Evolutionary conservation across 768 basidiomycete genomes (phyloP), one percentile per base, ranked within the genome.

Genomic region (Imleria badia): DNA sequence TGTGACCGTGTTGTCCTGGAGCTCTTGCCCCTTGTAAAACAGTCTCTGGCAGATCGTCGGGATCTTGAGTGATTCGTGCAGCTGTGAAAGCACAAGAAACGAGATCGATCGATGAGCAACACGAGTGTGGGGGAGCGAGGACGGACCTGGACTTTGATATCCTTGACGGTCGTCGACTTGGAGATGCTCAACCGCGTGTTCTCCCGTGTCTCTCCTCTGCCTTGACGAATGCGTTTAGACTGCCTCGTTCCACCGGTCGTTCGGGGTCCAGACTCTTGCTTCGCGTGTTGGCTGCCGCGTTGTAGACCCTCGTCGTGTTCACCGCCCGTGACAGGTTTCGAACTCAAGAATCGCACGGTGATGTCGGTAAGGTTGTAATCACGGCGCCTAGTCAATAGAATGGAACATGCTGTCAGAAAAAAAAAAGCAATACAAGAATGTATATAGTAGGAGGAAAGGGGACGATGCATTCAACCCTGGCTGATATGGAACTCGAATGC

Each of bases 11-110:
- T 82, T 89, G 66, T 89, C 85, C 4, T 79, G 73, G 2, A 94
- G 76, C 70, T 91, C 91, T 35, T 72, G 69, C 1, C 78, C 81
- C 36, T 78, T 74, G 64, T 84, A 78, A 63, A 82, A 87, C 23
- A 94, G 70, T 45, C 85, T 79, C 65, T 93, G 91, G 55, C 80
- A 86, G 51, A 92, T 89, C 11, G 86, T 86, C 34, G 91, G 86
- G 52, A 92, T 84, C 36, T 75, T 75, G 48, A 86, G 72, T 41
- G 79, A 76, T 29, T 81, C 78, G 43, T 86, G 82, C 40, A 91
- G 64, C 90, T 91, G 43, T 23, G 34, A 20, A 38, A 31, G 20
- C 1, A 17, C 36, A 38, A n/a, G 23, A 20, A 19, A 22, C 13
- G 30, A 39, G 34, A 34, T 45, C 20, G 38, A 49, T 60, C 30